These are phyloP conservation scores for Nannochloris sp. DNA, from an alignment of 139 green algal species.

Conservation along the genomic window DNA sequence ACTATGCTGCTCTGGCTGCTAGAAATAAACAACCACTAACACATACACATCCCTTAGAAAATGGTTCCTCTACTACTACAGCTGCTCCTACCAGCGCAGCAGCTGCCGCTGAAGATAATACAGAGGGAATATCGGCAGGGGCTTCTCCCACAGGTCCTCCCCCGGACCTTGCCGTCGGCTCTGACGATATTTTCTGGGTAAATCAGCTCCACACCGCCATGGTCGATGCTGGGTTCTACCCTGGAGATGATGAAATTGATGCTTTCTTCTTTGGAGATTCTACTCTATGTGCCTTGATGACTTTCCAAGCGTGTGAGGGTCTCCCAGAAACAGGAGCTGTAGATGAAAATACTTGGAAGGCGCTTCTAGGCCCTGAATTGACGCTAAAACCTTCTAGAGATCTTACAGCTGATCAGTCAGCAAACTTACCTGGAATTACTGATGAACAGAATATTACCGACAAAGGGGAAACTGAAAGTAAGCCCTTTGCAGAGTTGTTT, in stretches of 20 bases:
- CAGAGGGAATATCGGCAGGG: background rate
- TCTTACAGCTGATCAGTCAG: constrained; percentile 4
- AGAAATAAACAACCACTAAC: no score
- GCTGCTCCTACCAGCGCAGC: background rate
- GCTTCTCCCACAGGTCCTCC: constrained; percentile 25
- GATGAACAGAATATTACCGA: background rate
- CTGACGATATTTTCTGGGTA: constrained; percentile 80
- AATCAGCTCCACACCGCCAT: constrained; percentile 47
- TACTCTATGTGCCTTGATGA: constrained; percentile 34
- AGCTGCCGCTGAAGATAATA: background rate
- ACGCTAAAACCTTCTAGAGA: background rate
- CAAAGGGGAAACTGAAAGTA: background rate
- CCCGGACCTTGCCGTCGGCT: constrained; percentile 44
- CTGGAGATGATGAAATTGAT: constrained; percentile 58
- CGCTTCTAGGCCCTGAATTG: constrained; percentile 42
- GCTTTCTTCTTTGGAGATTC: constrained; percentile 44
- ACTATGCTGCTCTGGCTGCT: background rate
- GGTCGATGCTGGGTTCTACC: constrained; percentile 47
- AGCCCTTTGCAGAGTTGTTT: constrained; percentile 12
- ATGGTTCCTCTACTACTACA: background rate
- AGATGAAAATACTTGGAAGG: constrained; percentile 55
- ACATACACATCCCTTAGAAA: no score
- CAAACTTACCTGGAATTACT: background rate
- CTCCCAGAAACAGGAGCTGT: constrained; percentile 61
- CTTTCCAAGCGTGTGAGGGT: constrained; percentile 48